Evolutionary conservation across 2,329 filamentous ascomycete genomes (phyloP).

Genomic region (Sordariomycetes sp.): DNA sequence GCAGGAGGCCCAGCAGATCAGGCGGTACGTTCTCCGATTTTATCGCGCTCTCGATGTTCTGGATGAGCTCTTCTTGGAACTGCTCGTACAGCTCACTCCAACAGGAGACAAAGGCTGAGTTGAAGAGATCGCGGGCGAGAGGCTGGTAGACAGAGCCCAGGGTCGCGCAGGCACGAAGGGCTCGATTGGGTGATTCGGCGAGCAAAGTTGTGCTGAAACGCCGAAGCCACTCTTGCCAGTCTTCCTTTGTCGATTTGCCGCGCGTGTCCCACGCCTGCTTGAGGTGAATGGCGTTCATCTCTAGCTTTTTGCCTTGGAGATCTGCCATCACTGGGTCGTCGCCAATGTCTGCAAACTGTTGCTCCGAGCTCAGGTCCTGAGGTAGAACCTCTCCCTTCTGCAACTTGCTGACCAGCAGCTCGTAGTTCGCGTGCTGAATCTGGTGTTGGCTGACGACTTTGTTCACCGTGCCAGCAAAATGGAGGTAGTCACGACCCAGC

Average conservation of each 20-base stretch:
- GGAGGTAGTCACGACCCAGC: constrained; percentile 86
- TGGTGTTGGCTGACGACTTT: constrained; percentile 73
- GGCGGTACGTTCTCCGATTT: constrained; percentile 93
- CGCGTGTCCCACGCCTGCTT: constrained; percentile 96
- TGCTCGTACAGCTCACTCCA: constrained; percentile 97
- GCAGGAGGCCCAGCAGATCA: constrained; percentile 84
- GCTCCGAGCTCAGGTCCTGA: constrained; percentile 83
- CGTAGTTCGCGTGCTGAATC: constrained; percentile 84
- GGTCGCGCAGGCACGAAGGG: constrained; percentile 83
- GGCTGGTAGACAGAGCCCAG: constrained; percentile 87
- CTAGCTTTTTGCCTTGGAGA: constrained; percentile 83
- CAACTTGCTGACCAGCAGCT: constrained; percentile 82
- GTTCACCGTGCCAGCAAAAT: constrained; percentile 89
- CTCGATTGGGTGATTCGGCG: constrained; percentile 92
- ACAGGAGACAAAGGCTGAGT: constrained; percentile 96
- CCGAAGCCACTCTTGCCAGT: constrained; percentile 99
- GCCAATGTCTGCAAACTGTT: constrained; percentile 65
- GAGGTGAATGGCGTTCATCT: constrained; percentile 94
- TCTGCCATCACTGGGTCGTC: constrained; percentile 80
- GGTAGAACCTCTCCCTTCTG: constrained; percentile 93
- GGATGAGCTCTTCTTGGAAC: constrained; percentile 92
- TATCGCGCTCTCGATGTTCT: constrained; percentile 90
- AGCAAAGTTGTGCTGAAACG: constrained; percentile 92
- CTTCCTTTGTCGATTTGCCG: constrained; percentile 93
- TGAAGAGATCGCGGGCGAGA: constrained; percentile 89